These are phyloP conservation scores for Ceratobasidium theobromae DNA, from an alignment of 1,284 basidiomycete species.

Conservation along the genomic window DNA sequence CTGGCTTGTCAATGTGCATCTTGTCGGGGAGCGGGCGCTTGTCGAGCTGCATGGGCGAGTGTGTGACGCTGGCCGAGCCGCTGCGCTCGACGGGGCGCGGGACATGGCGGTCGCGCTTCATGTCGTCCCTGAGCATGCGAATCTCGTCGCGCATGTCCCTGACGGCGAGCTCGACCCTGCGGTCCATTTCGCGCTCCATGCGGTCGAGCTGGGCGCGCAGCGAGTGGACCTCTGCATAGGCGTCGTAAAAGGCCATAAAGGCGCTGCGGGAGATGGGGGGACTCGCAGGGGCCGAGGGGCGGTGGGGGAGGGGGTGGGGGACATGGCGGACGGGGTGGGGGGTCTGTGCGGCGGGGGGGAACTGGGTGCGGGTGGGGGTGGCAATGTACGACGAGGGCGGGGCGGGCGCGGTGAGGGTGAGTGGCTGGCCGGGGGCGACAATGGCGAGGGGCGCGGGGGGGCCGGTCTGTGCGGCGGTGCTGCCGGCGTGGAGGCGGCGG, in stretches of 20 bases:
- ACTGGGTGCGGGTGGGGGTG: conserved; percentile 19
- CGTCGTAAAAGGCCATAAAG: conserved; percentile 25
- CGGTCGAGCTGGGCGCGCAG: conserved; percentile 14
- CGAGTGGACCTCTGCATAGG: conserved; percentile 14
- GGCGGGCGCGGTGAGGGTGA: conserved; percentile 10
- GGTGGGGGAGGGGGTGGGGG: not conserved
- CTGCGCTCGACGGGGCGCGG: not conserved
- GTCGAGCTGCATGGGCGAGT: conserved; percentile 23
- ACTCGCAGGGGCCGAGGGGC: not conserved
- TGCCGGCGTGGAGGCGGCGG: conserved; percentile 17
- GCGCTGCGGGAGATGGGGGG: conserved; percentile 7
- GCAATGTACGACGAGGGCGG: conserved; percentile 24
- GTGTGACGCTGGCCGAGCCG: conserved; percentile 12
- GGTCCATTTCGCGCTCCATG: conserved; percentile 8
- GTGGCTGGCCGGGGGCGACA: conserved; percentile 9
- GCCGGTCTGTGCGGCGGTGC: not conserved
- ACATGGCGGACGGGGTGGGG: conserved; percentile 1
- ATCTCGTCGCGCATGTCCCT: conserved; percentile 2
- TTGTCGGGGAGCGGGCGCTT: conserved; percentile 2
- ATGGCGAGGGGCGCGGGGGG: conserved; percentile 14
- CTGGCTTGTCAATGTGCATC: too few relatives aligned
- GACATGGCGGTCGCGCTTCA: not conserved
- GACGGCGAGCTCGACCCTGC: conserved; percentile 20
- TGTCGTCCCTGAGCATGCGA: not conserved
- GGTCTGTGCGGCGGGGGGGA: conserved; percentile 2